These are phyloP conservation scores for Cardiospermum halicacabum DNA, from an alignment of 345 rosid genomes.

Conservation along the genomic window DNA sequence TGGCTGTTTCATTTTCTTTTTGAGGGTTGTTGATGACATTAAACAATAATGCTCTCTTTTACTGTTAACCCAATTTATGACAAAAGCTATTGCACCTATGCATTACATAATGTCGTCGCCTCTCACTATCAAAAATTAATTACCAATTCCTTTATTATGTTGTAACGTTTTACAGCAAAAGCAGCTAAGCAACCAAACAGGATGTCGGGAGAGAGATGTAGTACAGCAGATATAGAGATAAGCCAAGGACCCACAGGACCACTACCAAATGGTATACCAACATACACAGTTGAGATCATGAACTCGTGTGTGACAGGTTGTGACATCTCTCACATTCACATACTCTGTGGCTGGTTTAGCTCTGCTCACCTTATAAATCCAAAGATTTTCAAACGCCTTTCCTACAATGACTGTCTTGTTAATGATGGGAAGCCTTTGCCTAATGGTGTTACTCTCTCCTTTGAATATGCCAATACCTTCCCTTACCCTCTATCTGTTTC, in stretches of 20 bases:
- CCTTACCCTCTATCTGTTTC: conserved; percentile 71
- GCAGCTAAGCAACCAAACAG: conserved; percentile 44
- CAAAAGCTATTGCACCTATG: neutral
- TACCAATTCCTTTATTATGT: neutral
- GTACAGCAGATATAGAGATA: conserved; percentile 51
- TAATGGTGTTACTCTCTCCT: conserved; percentile 53
- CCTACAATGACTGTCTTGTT: conserved; percentile 81
- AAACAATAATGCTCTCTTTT: neutral
- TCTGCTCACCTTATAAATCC: conserved; percentile 75
- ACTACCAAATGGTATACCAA: conserved; percentile 72
- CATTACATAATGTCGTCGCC: too few species aligned
- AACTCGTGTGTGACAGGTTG: conserved; percentile 71
- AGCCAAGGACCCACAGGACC: conserved; percentile 65
- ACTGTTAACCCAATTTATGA: neutral
- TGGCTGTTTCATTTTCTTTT: conserved; percentile 15
- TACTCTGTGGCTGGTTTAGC: conserved; percentile 90
- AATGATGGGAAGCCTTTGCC: conserved; percentile 72
- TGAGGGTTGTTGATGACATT: conserved; percentile 3
- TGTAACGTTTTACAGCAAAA: conserved; percentile 6
- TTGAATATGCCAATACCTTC: conserved; percentile 74
- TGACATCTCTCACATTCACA: conserved; percentile 57
- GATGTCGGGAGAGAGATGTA: conserved; percentile 55
- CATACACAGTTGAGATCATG: conserved; percentile 69
- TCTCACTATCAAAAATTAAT: conserved; percentile 13
- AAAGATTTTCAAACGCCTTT: conserved; percentile 67